Evolutionary conservation across 2,329 filamentous ascomycete genomes (phyloP).

Genomic region (Paecilomyces formosus): DNA sequence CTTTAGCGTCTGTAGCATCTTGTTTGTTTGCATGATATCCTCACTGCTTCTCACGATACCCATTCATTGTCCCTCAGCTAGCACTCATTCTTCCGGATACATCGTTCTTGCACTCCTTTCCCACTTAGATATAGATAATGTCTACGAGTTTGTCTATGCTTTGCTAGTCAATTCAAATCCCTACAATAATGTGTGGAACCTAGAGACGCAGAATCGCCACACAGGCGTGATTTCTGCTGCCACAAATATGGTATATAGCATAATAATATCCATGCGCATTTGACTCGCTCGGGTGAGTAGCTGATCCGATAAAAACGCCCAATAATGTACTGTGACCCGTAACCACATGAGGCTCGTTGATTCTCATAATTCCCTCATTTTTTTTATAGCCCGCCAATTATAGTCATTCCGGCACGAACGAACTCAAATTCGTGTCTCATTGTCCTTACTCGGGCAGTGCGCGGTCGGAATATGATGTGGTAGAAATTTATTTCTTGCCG

Average conservation of each 20-base stretch:
- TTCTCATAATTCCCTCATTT: conserved; percentile 5
- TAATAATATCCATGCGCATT: conserved; percentile 5
- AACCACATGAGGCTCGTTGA: conserved; percentile 14
- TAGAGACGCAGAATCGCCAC: background rate
- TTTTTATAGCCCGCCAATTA: background rate
- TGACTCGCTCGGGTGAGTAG: conserved; percentile 2
- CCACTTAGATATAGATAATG: background rate
- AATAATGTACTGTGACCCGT: conserved; percentile 8
- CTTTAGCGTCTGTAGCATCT: background rate
- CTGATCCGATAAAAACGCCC: conserved; percentile 10
- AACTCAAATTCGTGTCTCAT: background rate
- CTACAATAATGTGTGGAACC: background rate
- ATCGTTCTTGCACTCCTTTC: background rate
- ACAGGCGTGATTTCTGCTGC: background rate
- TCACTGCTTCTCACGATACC: conserved; percentile 3
- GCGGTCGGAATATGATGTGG: background rate
- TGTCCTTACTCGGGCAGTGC: background rate
- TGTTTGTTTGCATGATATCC: background rate
- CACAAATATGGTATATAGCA: background rate
- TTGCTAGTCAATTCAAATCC: background rate
- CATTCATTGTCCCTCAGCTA: background rate
- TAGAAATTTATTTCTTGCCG: conserved; percentile 71
- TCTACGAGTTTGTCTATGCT: background rate
- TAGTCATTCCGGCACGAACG: background rate
- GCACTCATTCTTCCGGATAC: background rate